Evolutionary conservation across 2,329 filamentous ascomycete genomes (phyloP).

Genomic region (Diaporthe caulivora): DNA sequence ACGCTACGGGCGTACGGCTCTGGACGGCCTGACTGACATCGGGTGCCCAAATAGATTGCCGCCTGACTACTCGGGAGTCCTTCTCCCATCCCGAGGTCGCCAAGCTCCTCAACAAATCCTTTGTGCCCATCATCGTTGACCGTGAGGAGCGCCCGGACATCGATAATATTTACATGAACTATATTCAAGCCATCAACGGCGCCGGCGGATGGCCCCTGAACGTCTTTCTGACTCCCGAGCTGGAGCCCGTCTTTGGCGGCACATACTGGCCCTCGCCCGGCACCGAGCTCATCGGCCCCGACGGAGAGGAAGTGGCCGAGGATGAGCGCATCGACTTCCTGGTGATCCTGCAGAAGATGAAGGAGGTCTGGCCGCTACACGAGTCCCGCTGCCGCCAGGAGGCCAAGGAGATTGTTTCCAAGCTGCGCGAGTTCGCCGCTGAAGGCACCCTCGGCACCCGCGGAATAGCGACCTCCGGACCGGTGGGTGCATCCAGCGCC

Average conservation of each 20-base stretch:
- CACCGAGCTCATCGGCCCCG: conserved; percentile 59
- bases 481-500: conserved; percentile 47
- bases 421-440: conserved; percentile 88
- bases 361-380: conserved; percentile 82
- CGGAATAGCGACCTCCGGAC: conserved; percentile 47
- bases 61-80: conserved; percentile 93
- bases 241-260: conserved; percentile 94
- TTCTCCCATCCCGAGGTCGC: conserved; percentile 89
- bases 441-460: conserved; percentile 79
- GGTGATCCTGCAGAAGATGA: conserved; percentile 84
- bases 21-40: neutral
- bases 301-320: conserved; percentile 56
- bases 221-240: conserved; percentile 93
- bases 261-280: conserved; percentile 94
- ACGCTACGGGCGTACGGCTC: neutral
- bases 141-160: conserved; percentile 94
- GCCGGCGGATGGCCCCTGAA: conserved; percentile 95
- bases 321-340: conserved; percentile 82
- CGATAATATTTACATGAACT: conserved; percentile 98
- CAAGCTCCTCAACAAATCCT: conserved; percentile 83
- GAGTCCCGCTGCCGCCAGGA: conserved; percentile 86
- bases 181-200: conserved; percentile 91
- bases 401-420: conserved; percentile 83
- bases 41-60: conserved; percentile 69
- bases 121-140: conserved; percentile 93